phyloP scores from a whole-genome alignment of 2,329 filamentous ascomycete genomes.

The Thielaviopsis populi region DNA sequence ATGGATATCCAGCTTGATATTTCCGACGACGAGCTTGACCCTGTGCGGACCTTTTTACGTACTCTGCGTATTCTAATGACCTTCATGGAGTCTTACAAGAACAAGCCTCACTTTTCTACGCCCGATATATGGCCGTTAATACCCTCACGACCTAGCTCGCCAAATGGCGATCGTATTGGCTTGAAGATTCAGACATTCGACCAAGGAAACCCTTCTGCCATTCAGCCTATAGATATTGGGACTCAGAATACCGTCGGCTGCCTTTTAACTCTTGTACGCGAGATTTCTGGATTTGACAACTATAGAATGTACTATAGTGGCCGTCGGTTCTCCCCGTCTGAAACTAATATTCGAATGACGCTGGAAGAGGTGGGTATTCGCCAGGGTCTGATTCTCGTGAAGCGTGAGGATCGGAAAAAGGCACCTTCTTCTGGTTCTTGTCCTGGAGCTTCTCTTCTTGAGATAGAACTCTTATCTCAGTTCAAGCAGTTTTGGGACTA shows the following conservation, averaged over 20 bases:
- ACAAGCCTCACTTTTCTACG: conserved; percentile 42
- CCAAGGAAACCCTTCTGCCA: conserved; percentile 41
- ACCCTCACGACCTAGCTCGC: conserved; percentile 33
- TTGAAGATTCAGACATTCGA: conserved; percentile 64
- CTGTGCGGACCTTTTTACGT: conserved; percentile 50
- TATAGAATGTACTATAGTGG: conserved; percentile 60
- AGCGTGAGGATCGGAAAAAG: conserved; percentile 35
- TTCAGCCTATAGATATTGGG: conserved; percentile 50
- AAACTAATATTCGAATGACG: conserved; percentile 43
- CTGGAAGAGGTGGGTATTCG: conserved; percentile 53
- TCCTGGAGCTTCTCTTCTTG: conserved; percentile 45
- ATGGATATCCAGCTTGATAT: conserved; percentile 35
- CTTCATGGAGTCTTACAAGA: conserved; percentile 51
- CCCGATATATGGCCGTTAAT: conserved; percentile 42
- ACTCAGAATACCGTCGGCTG: conserved; percentile 55
- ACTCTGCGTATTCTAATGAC: conserved; percentile 53
- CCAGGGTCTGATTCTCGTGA: conserved; percentile 52
- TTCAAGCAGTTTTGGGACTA: conserved; percentile 75
- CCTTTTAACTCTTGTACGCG: conserved; percentile 49
- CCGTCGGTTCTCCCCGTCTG: conserved; percentile 44
- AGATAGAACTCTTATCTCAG: conserved; percentile 65
- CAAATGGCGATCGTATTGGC: conserved; percentile 48
- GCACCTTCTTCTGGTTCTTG: conserved; percentile 25
- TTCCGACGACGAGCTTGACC: conserved; percentile 29
- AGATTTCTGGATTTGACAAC: conserved; percentile 60